Evolutionary conservation across 352 stramenopile species (phyloP).

Genomic region (Phytophthora hybrid): DNA sequence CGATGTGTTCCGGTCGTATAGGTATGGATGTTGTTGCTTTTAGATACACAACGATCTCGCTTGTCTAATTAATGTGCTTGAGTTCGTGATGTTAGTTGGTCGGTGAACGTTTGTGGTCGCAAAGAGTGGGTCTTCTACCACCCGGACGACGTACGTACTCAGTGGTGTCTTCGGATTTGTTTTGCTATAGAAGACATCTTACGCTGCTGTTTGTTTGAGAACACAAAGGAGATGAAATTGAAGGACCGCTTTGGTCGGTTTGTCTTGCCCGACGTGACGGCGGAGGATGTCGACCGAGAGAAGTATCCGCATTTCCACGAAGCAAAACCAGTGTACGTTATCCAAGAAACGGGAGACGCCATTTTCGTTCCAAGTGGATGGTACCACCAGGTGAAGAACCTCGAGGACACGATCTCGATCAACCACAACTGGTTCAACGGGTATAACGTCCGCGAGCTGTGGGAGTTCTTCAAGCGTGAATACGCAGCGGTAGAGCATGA

Average conservation of each 20-base stretch:
- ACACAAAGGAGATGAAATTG: conserved; percentile 70
- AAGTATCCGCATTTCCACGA: conserved; percentile 66
- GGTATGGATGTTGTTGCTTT: conserved; percentile 38
- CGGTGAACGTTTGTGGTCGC: conserved; percentile 94
- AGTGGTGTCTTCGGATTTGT: not conserved
- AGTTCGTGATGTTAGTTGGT: conserved; percentile 82
- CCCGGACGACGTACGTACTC: conserved; percentile 69
- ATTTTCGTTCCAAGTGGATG: conserved; percentile 98
- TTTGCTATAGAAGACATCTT: conserved; percentile 4
- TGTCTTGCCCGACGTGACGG: conserved; percentile 62
- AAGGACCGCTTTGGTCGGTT: conserved; percentile 74
- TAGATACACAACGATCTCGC: not conserved
- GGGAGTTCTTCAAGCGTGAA: conserved; percentile 76
- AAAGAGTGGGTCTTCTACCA: conserved; percentile 95
- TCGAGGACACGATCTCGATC: conserved; percentile 94
- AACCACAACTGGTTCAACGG: conserved; percentile 99
- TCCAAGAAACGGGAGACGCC: conserved; percentile 74
- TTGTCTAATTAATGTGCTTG: not conserved
- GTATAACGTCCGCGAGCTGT: conserved; percentile 72
- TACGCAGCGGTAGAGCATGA: conserved; percentile 67
- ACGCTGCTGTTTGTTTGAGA: conserved; percentile 3
- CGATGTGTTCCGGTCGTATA: conserved; percentile 97
- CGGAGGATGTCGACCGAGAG: conserved; percentile 49
- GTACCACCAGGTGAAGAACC: conserved; percentile 96
- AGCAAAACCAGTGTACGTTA: conserved; percentile 55